Evolutionary conservation across 768 basidiomycete species (phyloP), one percentile per base, ranked within the genome.

Genomic region (Suillus spraguei): DNA sequence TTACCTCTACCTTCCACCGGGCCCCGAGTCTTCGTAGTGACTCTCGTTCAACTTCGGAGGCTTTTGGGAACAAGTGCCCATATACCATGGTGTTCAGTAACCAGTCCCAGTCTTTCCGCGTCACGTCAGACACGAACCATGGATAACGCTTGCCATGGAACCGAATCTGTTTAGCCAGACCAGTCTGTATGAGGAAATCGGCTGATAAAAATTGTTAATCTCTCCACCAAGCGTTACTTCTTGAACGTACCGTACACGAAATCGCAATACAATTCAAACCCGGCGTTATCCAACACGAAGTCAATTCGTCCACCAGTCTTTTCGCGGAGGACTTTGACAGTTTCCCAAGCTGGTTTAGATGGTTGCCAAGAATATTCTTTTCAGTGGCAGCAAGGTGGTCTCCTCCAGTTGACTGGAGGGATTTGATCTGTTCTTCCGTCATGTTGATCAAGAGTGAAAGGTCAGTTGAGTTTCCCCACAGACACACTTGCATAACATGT

Each of bases 391-490:
- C 95, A 52, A 98, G 87, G 65, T 94, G 87, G 53, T 95, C 96
- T n/a, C 95, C 94, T 13, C 95, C 96, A 20, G 95, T 97, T 16
- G 95, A 95, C 73, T 98, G 96, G n/a, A 97, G 83, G 53, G 90
- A 86, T 74, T 95, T 95, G 79, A 98, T 97, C 75, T 97, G 95
- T 36, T 97, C 95, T 77, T 98, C 96, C 8, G 92, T 92, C 95
- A 97, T 97, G 78, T 98, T 94, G 76, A 97, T 98, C 63, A 97
- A 82, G 42, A 98, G 83, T 3, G 95, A 97, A 58, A 97, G 82
- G 76, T 97, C 96, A 58, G 96, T 98, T 10, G 95, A 95, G 78
- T 98, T 97, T 17, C 96, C 96, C 95, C 95, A 97, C 14, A 97
- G 83, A 72, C 95, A 97, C 60, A 97, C 94, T 93, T 39, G 53